These are phyloP conservation scores for Pisolithus orientalis DNA, from an alignment of 768 basidiomycete genomes.

Conservation along the genomic window DNA sequence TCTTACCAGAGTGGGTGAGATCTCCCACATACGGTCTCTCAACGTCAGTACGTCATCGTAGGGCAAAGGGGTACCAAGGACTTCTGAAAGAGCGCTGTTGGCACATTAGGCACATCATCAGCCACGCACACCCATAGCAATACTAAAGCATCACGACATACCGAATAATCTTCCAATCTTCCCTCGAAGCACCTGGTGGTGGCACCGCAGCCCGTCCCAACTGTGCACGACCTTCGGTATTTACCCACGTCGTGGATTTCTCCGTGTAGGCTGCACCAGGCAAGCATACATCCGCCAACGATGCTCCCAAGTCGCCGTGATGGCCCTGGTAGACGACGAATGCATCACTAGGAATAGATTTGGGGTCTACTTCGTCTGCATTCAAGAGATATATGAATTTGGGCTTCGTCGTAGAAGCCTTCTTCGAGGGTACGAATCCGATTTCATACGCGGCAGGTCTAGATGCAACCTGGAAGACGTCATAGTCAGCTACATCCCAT, in stretches of 20 bases:
- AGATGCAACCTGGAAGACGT: slow-evolving; percentile 64
- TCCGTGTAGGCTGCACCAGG: slow-evolving; percentile 95
- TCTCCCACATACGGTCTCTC: slow-evolving; percentile 94
- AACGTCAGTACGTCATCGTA: slow-evolving; percentile 84
- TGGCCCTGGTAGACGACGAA: slow-evolving; percentile 99
- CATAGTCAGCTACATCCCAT: neutral
- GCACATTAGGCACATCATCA: neutral
- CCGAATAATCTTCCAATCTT: slow-evolving; percentile 98
- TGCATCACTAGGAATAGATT: slow-evolving; percentile 81
- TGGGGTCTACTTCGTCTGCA: slow-evolving; percentile 89
- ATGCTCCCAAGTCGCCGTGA: slow-evolving; percentile 95
- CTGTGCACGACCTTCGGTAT: slow-evolving; percentile 93
- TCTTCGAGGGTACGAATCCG: slow-evolving; percentile 83
- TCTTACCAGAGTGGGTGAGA: slow-evolving; percentile 83
- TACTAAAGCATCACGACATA: slow-evolving; percentile 25
- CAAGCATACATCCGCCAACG: slow-evolving; percentile 93
- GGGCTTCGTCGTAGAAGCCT: slow-evolving; percentile 67
- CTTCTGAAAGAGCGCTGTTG: slow-evolving; percentile 79
- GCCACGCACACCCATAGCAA: neutral
- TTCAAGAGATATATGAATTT: slow-evolving; percentile 97
- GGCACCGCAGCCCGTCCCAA: slow-evolving; percentile 86
- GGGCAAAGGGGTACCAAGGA: slow-evolving; percentile 72
- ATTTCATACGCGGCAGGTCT: slow-evolving; percentile 92
- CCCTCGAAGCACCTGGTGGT: slow-evolving; percentile 90
- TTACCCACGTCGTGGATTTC: slow-evolving; percentile 87